A percentile compares a stretch with the other conserved stretches of the same genome.
Evolutionary conservation across 2,329 filamentous ascomycete species (phyloP).

Genomic region (Graphiopsis chlorocephala): DNA sequence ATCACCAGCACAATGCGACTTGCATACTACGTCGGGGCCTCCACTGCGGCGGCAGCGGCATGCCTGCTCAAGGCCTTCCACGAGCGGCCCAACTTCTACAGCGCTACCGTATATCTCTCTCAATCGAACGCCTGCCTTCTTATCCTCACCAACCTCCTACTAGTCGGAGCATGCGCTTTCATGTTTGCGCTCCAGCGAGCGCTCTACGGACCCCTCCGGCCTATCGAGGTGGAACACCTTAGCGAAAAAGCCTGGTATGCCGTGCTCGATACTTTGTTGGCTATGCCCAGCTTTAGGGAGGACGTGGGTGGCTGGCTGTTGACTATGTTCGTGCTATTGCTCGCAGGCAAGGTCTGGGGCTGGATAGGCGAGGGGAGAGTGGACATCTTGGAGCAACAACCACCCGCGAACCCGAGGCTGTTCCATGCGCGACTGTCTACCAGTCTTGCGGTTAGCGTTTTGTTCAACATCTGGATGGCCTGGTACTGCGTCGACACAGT

Average conservation of each 20-base stretch:
- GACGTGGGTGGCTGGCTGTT: constrained; percentile 93
- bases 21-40: constrained; percentile 48
- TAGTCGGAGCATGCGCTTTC: constrained; percentile 75
- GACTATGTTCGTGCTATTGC: constrained; percentile 89
- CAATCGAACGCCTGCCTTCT: constrained; percentile 95
- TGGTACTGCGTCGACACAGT: constrained; percentile 79
- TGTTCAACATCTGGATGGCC: constrained; percentile 78
- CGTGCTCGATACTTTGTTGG: constrained; percentile 91
- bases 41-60: constrained; percentile 75
- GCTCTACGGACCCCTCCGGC: constrained; percentile 84
- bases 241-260: constrained; percentile 99
- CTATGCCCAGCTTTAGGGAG: constrained; percentile 97
- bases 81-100: constrained; percentile 97
- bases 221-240: constrained; percentile 93
- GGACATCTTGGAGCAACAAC: constrained; percentile 92
- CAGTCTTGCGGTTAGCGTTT: constrained; percentile 73
- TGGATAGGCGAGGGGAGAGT: constrained; percentile 97
- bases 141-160: constrained; percentile 86
- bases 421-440: constrained; percentile 81
- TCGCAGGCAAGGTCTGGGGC: constrained; percentile 95
- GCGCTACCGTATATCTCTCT: constrained; percentile 91
- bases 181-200: constrained; percentile 86
- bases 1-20: constrained; percentile 28
- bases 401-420: constrained; percentile 78
- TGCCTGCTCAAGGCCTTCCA: constrained; percentile 89